Percentiles rank a stretch among this genome's conserved stretches.
These are phyloP conservation scores for Fusarium pilosicola DNA, from an alignment of 2,329 filamentous ascomycete species.

Conservation along the genomic window DNA sequence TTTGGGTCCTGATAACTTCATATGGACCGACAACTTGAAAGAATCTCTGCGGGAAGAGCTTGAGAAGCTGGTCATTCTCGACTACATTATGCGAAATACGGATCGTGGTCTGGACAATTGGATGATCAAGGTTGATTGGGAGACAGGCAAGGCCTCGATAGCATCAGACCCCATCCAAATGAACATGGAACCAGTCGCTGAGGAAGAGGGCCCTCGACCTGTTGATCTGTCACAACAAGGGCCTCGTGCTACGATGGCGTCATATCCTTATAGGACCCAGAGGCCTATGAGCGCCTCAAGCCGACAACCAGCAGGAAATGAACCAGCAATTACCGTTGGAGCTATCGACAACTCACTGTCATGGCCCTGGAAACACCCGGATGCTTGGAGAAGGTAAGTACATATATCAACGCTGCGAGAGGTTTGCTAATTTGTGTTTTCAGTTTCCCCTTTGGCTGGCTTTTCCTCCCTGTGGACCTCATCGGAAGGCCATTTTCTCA, in stretches of 20 bases:
- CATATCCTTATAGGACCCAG: constrained; percentile 78
- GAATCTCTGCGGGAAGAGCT: constrained; percentile 94
- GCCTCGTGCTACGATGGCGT: constrained; percentile 54
- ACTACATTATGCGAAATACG: constrained; percentile 99
- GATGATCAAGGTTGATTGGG: constrained; percentile 98
- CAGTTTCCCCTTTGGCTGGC: constrained; percentile 97
- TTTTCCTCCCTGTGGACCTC: constrained; percentile 94
- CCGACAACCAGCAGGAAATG: constrained; percentile 55
- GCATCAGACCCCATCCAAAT: constrained; percentile 81
- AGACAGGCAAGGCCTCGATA: constrained; percentile 83
- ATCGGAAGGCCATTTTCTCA: constrained; percentile 97
- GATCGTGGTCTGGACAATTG: constrained; percentile 97
- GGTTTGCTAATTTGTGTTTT: not conserved
- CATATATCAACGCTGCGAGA: not conserved
- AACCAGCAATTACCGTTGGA: constrained; percentile 78
- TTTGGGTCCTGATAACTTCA: constrained; percentile 67
- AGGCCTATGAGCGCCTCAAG: constrained; percentile 85
- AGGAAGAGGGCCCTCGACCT: constrained; percentile 66
- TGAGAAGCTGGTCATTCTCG: constrained; percentile 95
- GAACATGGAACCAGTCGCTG: constrained; percentile 64
- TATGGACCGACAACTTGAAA: constrained; percentile 89
- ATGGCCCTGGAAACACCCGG: constrained; percentile 99
- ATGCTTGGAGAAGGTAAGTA: constrained; percentile 75
- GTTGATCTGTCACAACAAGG: constrained; percentile 62
- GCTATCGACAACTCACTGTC: constrained; percentile 98